Conservation (phyloP, 352 stramenopile genomes). For the Globisporangium heterothallicum region DNA sequence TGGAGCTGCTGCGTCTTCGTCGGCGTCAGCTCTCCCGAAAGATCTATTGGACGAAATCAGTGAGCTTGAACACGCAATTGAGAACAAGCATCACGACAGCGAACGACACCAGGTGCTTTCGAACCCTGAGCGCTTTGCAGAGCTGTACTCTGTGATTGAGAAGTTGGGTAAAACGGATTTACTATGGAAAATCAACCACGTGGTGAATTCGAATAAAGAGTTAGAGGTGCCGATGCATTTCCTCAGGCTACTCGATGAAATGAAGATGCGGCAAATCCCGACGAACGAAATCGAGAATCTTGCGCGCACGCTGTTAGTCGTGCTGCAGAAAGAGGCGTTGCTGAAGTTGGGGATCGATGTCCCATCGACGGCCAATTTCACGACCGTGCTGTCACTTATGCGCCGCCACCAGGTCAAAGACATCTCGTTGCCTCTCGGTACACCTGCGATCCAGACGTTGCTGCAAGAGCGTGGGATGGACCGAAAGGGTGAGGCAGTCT, state of each 20-base stretch:
- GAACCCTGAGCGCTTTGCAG: slow-evolving; percentile 64
- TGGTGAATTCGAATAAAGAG: slow-evolving; percentile 52
- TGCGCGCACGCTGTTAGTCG: slow-evolving; percentile 41
- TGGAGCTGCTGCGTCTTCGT: slow-evolving; percentile 1
- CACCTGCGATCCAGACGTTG: slow-evolving; percentile 30
- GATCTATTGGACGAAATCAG: slow-evolving; percentile 54
- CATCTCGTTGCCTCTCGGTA: slow-evolving; percentile 38
- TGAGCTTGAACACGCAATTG: slow-evolving; percentile 42
- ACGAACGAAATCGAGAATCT: slow-evolving; percentile 59
- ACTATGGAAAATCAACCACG: slow-evolving; percentile 71
- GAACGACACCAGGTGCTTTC: slow-evolving; percentile 22
- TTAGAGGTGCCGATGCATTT: slow-evolving; percentile 45
- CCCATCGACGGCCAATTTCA: slow-evolving; percentile 38
- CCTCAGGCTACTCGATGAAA: slow-evolving; percentile 37
- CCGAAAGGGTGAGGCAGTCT: slow-evolving; percentile 51
- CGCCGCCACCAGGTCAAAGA: slow-evolving; percentile 49
- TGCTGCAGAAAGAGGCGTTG: slow-evolving; percentile 60
- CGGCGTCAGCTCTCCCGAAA: slow-evolving; percentile 25
- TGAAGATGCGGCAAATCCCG: slow-evolving; percentile 45
- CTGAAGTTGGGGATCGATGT: slow-evolving; percentile 34
- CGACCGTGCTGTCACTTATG: slow-evolving; percentile 45
- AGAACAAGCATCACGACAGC: slow-evolving; percentile 21
- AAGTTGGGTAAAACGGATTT: slow-evolving; percentile 63
- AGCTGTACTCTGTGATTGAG: slow-evolving; percentile 59
- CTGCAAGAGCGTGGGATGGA: slow-evolving; percentile 55